Evolutionary conservation across 306 rosid species (phyloP).

Genomic region (Trifolium repens): DNA sequence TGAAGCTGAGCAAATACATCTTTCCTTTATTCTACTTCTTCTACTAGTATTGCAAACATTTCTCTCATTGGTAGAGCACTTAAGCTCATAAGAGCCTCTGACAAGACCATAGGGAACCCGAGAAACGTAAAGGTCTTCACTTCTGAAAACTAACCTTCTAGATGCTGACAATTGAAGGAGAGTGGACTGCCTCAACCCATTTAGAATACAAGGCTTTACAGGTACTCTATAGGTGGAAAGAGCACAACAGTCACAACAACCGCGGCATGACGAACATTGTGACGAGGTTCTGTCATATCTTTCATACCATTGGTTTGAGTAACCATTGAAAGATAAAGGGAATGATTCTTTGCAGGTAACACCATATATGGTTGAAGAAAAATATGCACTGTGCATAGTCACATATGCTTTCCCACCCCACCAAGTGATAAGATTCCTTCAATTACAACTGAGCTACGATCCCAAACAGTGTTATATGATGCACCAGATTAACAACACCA

Average conservation of each 20-base stretch:
- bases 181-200: conserved; percentile 82
- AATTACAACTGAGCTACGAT: conserved; percentile 39
- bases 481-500: background rate
- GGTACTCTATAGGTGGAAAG: conserved; percentile 55
- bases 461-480: background rate
- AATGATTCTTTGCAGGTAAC: conserved; percentile 57
- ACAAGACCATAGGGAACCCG: conserved; percentile 53
- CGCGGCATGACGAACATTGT: conserved; percentile 44
- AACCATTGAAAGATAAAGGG: conserved; percentile 63
- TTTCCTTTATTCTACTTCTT: conserved; percentile 56
- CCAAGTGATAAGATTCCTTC: conserved; percentile 20
- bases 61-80: conserved; percentile 50
- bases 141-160: conserved; percentile 70
- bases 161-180: conserved; percentile 74
- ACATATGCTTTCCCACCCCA: conserved; percentile 31
- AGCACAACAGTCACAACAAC: conserved; percentile 58
- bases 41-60: conserved; percentile 48
- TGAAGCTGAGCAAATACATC: conserved; percentile 45
- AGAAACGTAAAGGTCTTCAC: conserved; percentile 49
- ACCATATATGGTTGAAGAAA: conserved; percentile 66
- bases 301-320: conserved; percentile 59
- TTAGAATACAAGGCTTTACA: conserved; percentile 49
- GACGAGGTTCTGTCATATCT: conserved; percentile 64
- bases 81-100: conserved; percentile 49
- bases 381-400: conserved; percentile 60